Percentiles rank a stretch among this genome's conserved stretches.
Evolutionary conservation across 257 asterid species (phyloP).

Genomic region (Gentiana dahurica): DNA sequence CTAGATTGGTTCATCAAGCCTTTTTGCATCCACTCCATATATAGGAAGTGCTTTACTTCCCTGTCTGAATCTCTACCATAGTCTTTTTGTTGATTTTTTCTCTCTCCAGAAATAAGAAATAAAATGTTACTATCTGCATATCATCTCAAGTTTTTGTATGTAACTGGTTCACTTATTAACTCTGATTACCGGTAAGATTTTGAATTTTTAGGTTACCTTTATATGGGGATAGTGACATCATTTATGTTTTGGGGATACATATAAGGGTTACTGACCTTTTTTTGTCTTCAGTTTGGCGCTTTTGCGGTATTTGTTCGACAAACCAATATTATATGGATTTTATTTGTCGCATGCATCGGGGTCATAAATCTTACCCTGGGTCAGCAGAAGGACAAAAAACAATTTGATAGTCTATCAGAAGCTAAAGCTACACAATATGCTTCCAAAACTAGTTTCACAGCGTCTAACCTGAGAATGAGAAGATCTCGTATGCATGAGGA

Average conservation of each 20-base stretch:
- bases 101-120: no score
- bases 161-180: no score
- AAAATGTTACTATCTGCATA: no score
- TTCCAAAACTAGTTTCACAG: constrained; percentile 16
- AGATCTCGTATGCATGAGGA: constrained; percentile 19
- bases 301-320: constrained; percentile 77
- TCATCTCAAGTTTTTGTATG: no score
- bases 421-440: constrained; percentile 24
- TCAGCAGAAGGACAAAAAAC: constrained; percentile 29
- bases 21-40: no score
- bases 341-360: constrained; percentile 67
- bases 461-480: constrained; percentile 71
- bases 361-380: constrained; percentile 43
- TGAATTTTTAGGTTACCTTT: no score
- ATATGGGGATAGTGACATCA: neutral
- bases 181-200: no score
- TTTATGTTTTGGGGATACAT: neutral
- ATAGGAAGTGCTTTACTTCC: no score
- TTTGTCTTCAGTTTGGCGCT: constrained; percentile 58
- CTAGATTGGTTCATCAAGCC: no score
- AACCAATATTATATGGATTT: constrained; percentile 90
- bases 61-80: no score
- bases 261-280: constrained; percentile 13
- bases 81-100: no score
- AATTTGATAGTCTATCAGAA: constrained; percentile 23